These are phyloP conservation scores for Eucalyptus guilfoylei DNA, from an alignment of 345 rosid genomes.

Conservation along the genomic window DNA sequence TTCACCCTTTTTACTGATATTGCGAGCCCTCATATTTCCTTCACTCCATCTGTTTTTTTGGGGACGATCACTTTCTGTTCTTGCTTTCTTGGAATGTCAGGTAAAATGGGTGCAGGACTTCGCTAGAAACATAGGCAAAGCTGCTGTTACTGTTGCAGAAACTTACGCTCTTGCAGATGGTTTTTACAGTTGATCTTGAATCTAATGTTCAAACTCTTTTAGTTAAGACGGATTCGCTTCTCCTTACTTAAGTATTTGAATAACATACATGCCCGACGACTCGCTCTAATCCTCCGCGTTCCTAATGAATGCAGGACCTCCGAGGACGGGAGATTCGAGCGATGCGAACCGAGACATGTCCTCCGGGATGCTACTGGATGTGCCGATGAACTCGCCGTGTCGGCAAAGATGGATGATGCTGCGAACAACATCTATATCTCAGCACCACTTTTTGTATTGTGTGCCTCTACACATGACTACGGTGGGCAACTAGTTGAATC, in stretches of 20 bases:
- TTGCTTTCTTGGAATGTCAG: neutral
- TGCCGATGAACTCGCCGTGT: neutral
- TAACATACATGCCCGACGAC: neutral
- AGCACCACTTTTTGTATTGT: neutral
- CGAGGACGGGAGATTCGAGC: neutral
- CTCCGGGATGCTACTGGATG: neutral
- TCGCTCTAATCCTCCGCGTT: rapidly evolving
- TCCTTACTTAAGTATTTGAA: neutral
- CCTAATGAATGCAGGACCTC: neutral
- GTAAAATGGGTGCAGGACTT: neutral
- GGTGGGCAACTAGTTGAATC: neutral
- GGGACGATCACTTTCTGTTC: neutral
- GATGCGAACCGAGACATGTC: neutral
- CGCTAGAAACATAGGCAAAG: neutral
- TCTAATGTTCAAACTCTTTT: neutral
- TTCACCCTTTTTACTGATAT: neutral
- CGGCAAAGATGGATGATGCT: neutral
- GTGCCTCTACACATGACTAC: neutral
- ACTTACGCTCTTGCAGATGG: neutral
- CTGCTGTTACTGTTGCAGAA: neutral
- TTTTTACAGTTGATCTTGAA: neutral
- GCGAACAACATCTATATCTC: neutral
- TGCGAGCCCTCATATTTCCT: neutral
- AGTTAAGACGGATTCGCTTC: neutral
- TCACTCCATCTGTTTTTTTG: neutral